These are phyloP conservation scores for Mycena venus DNA, from an alignment of 768 basidiomycete species.

Conservation along the genomic window DNA sequence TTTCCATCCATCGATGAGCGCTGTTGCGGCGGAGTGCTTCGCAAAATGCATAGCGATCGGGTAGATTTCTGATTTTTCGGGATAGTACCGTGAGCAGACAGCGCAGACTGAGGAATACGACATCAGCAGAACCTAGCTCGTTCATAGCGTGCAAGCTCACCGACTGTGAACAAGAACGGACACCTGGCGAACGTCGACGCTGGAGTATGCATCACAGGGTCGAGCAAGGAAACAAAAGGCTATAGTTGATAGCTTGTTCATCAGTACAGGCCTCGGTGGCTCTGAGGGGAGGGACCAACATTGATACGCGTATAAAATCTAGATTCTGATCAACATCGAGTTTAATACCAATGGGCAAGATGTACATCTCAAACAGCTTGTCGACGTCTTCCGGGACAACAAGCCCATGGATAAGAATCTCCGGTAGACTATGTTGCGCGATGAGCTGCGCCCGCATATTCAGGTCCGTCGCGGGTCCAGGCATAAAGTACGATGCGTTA, in stretches of 20 bases:
- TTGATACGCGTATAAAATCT: slow-evolving; percentile 83
- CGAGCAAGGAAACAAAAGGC: slow-evolving; percentile 84
- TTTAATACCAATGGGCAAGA: slow-evolving; percentile 29
- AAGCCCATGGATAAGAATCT: slow-evolving; percentile 84
- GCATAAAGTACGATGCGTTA: slow-evolving; percentile 84
- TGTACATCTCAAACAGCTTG: slow-evolving; percentile 85
- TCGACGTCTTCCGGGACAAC: slow-evolving; percentile 85
- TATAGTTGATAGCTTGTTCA: slow-evolving; percentile 39
- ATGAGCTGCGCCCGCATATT: slow-evolving; percentile 78
- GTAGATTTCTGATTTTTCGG: slow-evolving; percentile 86
- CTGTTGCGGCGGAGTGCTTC: slow-evolving; percentile 84
- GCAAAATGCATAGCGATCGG: slow-evolving; percentile 92
- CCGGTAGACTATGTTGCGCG: slow-evolving; percentile 84
- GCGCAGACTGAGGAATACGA: slow-evolving; percentile 74
- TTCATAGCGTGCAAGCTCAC: too few species aligned
- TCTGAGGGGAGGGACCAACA: slow-evolving; percentile 54
- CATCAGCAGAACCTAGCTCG: background rate
- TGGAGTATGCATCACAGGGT: slow-evolving; percentile 85
- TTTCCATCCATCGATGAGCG: slow-evolving; percentile 85
- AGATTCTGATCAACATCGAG: slow-evolving; percentile 7
- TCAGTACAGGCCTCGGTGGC: background rate
- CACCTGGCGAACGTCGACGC: slow-evolving; percentile 84
- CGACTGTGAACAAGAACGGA: slow-evolving; percentile 92
- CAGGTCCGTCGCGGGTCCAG: slow-evolving; percentile 84
- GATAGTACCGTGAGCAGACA: slow-evolving; percentile 84